Conservation (phyloP, 2,329 filamentous ascomycete genomes). For the Aspergillus japonicus region DNA sequence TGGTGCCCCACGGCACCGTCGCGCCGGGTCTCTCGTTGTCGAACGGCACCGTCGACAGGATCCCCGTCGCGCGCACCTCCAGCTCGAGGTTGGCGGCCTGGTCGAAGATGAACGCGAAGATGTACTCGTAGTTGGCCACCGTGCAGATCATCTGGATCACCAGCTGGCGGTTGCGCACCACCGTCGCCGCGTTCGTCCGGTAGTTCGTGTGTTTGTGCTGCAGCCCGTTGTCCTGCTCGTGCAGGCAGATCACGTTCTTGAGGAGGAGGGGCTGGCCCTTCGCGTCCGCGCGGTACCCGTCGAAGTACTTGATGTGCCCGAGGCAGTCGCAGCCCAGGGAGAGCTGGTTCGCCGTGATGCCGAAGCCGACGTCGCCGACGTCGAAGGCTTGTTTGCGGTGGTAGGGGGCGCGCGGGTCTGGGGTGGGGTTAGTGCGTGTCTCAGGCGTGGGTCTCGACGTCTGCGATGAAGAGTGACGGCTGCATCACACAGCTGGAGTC, state of each 20-base stretch:
- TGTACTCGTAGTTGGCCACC: slow-evolving; percentile 72
- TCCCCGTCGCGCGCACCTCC: slow-evolving; percentile 68
- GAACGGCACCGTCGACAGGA: slow-evolving; percentile 66
- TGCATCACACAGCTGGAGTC: not conserved
- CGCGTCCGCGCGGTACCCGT: slow-evolving; percentile 57
- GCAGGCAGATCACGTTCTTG: slow-evolving; percentile 67
- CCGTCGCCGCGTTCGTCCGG: slow-evolving; percentile 61
- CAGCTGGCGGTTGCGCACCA: slow-evolving; percentile 65
- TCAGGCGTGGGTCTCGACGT: too few species aligned
- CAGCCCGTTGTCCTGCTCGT: slow-evolving; percentile 70
- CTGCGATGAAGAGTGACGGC: not conserved
- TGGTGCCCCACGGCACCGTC: slow-evolving; percentile 66
- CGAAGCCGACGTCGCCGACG: slow-evolving; percentile 66
- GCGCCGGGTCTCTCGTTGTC: slow-evolving; percentile 57
- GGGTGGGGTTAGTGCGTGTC: not conserved
- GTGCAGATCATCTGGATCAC: slow-evolving; percentile 71
- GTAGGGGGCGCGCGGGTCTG: slow-evolving; percentile 64
- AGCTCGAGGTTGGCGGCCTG: slow-evolving; percentile 67
- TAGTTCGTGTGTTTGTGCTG: slow-evolving; percentile 74
- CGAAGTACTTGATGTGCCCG: slow-evolving; percentile 68
- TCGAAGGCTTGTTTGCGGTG: slow-evolving; percentile 72
- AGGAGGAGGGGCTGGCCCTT: slow-evolving; percentile 59
- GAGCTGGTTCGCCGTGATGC: slow-evolving; percentile 67
- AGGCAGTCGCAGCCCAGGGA: slow-evolving; percentile 70
- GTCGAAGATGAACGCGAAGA: slow-evolving; percentile 70